A percentile compares a stretch with the other conserved stretches of the same genome.
Evolutionary conservation across 2,329 filamentous ascomycete species (phyloP).

Genomic region (Chaetomiaceae sp.): DNA sequence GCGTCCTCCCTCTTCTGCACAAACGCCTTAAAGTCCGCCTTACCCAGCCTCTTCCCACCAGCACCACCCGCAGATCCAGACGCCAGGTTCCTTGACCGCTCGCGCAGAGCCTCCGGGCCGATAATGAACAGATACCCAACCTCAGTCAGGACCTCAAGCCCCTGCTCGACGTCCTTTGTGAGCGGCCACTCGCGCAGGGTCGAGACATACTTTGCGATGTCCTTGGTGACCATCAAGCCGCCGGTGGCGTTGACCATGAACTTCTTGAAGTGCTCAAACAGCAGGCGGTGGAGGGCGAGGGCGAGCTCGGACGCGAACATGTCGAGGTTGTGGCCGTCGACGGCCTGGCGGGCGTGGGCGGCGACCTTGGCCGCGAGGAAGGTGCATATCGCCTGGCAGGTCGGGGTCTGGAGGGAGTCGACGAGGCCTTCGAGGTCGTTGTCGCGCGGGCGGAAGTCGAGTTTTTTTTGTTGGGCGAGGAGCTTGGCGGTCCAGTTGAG

Average conservation of each 20-base stretch:
- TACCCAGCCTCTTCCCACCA: slow-evolving; percentile 52
- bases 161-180: slow-evolving; percentile 59
- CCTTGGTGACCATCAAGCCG: slow-evolving; percentile 91
- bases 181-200: slow-evolving; percentile 79
- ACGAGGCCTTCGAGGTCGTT: slow-evolving; percentile 58
- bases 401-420: slow-evolving; percentile 78
- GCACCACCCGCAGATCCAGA: slow-evolving; percentile 26
- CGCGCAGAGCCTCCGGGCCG: slow-evolving; percentile 69
- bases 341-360: slow-evolving; percentile 57
- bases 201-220: slow-evolving; percentile 88
- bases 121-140: slow-evolving; percentile 96
- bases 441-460: slow-evolving; percentile 84
- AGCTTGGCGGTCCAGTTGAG: slow-evolving; percentile 71
- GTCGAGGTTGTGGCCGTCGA: slow-evolving; percentile 80
- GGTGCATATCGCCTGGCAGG: slow-evolving; percentile 73
- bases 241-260: slow-evolving; percentile 91
- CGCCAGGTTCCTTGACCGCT: slow-evolving; percentile 59
- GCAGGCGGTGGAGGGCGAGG: slow-evolving; percentile 66
- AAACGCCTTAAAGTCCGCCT: slow-evolving; percentile 75
- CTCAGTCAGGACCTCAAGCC: slow-evolving; percentile 83
- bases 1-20: slow-evolving; percentile 82
- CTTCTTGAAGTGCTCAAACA: slow-evolving; percentile 91
- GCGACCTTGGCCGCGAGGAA: slow-evolving; percentile 67
- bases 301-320: slow-evolving; percentile 81
- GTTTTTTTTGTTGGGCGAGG: slow-evolving; percentile 74